A percentile compares a stretch with the other conserved stretches of the same genome.
Evolutionary conservation across 1,284 basidiomycete species (phyloP).

Genomic region (Ceratobasidium sp.): DNA sequence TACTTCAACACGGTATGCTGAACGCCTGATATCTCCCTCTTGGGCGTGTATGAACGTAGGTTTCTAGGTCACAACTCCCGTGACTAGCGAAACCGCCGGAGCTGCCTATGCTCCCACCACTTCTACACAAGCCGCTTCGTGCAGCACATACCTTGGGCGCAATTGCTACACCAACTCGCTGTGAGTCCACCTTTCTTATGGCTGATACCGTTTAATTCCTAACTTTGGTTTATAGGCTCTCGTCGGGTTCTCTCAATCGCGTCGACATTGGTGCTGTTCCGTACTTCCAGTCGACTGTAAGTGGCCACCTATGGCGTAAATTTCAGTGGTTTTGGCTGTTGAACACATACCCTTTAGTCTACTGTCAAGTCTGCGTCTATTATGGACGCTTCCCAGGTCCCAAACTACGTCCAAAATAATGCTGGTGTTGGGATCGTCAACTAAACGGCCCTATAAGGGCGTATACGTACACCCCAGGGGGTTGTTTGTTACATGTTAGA

Average conservation of each 20-base stretch:
- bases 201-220: neutral
- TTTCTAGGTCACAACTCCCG: slow-evolving; percentile 1
- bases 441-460: neutral
- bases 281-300: neutral
- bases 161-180: neutral
- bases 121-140: neutral
- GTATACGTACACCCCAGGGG: neutral
- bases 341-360: too few species aligned
- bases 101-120: neutral
- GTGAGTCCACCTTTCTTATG: neutral
- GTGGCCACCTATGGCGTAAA: neutral
- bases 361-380: neutral
- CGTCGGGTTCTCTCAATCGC: slow-evolving; percentile 11
- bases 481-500: neutral
- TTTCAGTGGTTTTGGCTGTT: too few species aligned
- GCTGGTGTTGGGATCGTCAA: neutral
- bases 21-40: too few species aligned
- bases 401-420: neutral
- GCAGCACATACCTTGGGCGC: neutral
- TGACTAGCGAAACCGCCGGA: neutral
- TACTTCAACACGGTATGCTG: too few species aligned
- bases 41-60: too few species aligned
- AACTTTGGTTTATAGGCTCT: neutral
- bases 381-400: neutral
- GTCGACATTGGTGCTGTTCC: slow-evolving; percentile 14